Base-by-base conservation (phyloP, 495 filamentous ascomycete species). In the Bacidia rubella region DNA sequence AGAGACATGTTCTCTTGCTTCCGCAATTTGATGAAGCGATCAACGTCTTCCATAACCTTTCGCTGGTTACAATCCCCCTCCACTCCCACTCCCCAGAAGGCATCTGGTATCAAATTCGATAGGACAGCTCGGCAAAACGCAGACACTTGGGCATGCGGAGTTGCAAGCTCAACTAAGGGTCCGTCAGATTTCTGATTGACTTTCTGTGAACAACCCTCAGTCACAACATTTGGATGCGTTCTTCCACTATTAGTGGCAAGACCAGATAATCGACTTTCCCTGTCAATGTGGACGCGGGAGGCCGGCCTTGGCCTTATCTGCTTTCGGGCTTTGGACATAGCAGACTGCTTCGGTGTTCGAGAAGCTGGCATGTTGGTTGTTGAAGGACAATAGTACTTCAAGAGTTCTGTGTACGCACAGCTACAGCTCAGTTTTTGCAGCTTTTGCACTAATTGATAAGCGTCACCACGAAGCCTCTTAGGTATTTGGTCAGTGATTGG, bases 121-220 rank as follows among this genome's bases (percentile, higher is more conserved):
- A 96, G 58, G 2, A 85, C 80, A 7, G 87, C 82, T 49, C 84
- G 81, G 61, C 89, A 95, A 61, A 94, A 97, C 2, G 90, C 85
- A 3, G 92, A 95, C 11, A 96, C 80, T 20, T 78, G 73, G 0
- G 84, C 69, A 2, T 70, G 53, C 1, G 87, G 76, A 4, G 81
- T 89, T 2, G 88, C 85, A 55, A 87, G 72, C 32, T 86, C 82
- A 17, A 35, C 29, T 7, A 35, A 15, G 15, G 29, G 7, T 35
- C 7, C 15, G 15, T 15, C 15, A 15, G 29, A 7, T 15, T 35
- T 35, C 15, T 5, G 7, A 35, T 15, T 35, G 15, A 5, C 15
- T 5, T 7, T 35, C 29, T 35, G 29, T 35, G 15, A 15, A 7
- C 15, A 5, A 7, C 15, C 15, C 29, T 35, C 29, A 35, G 7